These are phyloP conservation scores for Begonia loranthoides DNA, from an alignment of 306 rosid genomes.

Conservation along the genomic window DNA sequence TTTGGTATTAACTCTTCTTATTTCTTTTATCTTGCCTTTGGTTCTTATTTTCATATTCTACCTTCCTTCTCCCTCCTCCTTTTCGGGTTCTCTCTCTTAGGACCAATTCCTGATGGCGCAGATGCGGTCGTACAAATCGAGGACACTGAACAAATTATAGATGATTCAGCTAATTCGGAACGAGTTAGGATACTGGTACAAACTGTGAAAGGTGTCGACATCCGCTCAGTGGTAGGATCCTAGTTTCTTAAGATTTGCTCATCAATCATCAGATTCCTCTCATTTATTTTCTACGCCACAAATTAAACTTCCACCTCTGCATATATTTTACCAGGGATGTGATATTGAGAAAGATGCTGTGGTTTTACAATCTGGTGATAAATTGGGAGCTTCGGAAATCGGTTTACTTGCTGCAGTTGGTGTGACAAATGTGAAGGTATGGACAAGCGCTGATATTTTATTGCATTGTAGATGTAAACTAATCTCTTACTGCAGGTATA, in stretches of 20 bases:
- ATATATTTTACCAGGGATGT: slow-evolving; percentile 34
- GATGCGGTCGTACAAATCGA: slow-evolving; percentile 97
- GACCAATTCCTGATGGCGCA: slow-evolving; percentile 94
- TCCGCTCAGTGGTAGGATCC: slow-evolving; percentile 69
- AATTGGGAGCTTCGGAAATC: slow-evolving; percentile 73
- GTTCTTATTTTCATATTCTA: too few species aligned
- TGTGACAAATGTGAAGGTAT: slow-evolving; percentile 64
- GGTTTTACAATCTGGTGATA: slow-evolving; percentile 70
- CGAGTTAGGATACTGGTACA: slow-evolving; percentile 41
- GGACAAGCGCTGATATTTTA: slow-evolving; percentile 1
- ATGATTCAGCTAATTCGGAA: slow-evolving; percentile 21
- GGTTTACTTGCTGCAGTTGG: slow-evolving; percentile 92
- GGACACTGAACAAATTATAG: slow-evolving; percentile 48
- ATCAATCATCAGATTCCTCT: background rate
- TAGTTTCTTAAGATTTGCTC: background rate
- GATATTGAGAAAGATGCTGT: slow-evolving; percentile 61
- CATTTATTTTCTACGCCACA: too few species aligned
- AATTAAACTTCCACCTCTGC: too few species aligned
- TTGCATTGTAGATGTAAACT: slow-evolving; percentile 1
- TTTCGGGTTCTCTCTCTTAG: slow-evolving; percentile 19
- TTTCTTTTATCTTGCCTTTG: too few species aligned
- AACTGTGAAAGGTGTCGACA: slow-evolving; percentile 51
- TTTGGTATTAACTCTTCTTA: too few species aligned
- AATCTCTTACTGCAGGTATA: slow-evolving; percentile 38
- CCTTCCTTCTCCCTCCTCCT: slow-evolving; percentile 1